Conservation (phyloP, 345 rosid genomes). For the Microthlaspi erraticum region DNA sequence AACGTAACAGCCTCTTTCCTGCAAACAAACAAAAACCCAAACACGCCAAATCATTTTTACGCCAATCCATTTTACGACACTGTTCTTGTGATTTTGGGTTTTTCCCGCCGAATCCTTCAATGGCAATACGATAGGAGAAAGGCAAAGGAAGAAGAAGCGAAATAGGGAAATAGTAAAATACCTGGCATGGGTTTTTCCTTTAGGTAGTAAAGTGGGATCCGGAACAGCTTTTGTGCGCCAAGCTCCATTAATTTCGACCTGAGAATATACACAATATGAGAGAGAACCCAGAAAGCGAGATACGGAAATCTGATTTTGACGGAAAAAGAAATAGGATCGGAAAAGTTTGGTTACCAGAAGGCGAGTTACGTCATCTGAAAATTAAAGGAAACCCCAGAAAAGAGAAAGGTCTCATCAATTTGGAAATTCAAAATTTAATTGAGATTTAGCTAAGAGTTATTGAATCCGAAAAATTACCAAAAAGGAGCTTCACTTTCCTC, state of each 20-base stretch:
- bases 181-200: conserved; percentile 76
- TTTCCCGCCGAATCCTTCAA: background rate
- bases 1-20: conserved; percentile 85
- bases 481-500: conserved; percentile 84
- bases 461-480: conserved; percentile 52
- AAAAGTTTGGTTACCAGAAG: conserved; percentile 60
- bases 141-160: conserved; percentile 13
- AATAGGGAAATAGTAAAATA: conserved; percentile 33
- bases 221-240: conserved; percentile 66
- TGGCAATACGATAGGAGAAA: conserved; percentile 10
- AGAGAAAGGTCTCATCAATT: conserved; percentile 12
- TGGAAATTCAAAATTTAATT: background rate
- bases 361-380: conserved; percentile 81
- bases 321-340: background rate
- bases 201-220: conserved; percentile 74
- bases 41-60: conserved; percentile 4
- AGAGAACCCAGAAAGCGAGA: background rate
- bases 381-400: conserved; percentile 14
- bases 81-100: background rate
- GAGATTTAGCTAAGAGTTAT: background rate
- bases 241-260: conserved; percentile 87
- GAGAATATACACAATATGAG: background rate
- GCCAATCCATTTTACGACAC: background rate
- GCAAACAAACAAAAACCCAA: conserved; percentile 35
- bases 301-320: conserved; percentile 2